Evolutionary conservation across 148 eudicot species (phyloP).

Genomic region (Silene conica): DNA sequence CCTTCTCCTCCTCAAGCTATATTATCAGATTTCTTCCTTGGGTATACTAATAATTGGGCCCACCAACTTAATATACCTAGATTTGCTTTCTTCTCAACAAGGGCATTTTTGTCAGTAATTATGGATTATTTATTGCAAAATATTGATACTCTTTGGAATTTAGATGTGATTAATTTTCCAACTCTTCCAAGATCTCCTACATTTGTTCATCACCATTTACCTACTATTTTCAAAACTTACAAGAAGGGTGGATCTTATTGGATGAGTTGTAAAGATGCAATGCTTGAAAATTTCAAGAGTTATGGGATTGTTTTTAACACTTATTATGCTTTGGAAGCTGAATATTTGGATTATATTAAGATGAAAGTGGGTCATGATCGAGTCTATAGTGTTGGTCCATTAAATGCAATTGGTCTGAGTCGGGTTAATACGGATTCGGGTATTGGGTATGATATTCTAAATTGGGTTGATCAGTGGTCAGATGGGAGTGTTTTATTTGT

Average conservation of each 20-base stretch:
- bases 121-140: conserved; percentile 22
- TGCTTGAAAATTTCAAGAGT: conserved; percentile 37
- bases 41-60: conserved; percentile 51
- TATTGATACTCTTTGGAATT: neutral
- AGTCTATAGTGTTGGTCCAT: conserved; percentile 50
- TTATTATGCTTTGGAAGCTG: conserved; percentile 44
- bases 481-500: conserved; percentile 54
- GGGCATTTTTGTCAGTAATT: conserved; percentile 20
- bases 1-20: conserved; percentile 50
- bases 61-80: conserved; percentile 36
- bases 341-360: conserved; percentile 33
- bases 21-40: conserved; percentile 64
- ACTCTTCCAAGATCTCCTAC: conserved; percentile 44
- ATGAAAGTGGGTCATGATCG: conserved; percentile 28
- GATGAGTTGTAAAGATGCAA: conserved; percentile 29
- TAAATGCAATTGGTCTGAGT: conserved; percentile 21
- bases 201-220: conserved; percentile 30
- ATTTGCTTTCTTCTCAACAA: conserved; percentile 40
- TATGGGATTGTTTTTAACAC: conserved; percentile 53
- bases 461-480: conserved; percentile 54
- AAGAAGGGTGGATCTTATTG: conserved; percentile 33
- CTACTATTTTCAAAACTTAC: conserved; percentile 29
- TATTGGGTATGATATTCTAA: conserved; percentile 15
- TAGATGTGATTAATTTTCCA: conserved; percentile 18
- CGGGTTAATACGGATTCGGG: conserved; percentile 18